A percentile compares a stretch with the other conserved stretches of the same genome.
These are phyloP conservation scores for Ceriops zippeliana DNA, from an alignment of 345 rosid species.

Conservation along the genomic window DNA sequence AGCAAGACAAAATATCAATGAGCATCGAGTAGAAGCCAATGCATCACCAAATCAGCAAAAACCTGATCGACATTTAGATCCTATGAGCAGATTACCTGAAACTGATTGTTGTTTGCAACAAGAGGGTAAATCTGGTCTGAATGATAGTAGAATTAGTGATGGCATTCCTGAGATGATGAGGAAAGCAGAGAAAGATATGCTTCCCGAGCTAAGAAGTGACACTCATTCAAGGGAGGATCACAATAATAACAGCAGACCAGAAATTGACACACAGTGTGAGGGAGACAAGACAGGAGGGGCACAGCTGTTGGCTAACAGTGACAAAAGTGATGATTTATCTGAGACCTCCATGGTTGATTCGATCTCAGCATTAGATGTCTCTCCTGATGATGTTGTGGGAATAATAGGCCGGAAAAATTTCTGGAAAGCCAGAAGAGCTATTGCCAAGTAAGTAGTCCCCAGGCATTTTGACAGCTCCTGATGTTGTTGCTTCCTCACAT, in stretches of 20 bases:
- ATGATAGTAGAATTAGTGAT: slow-evolving; percentile 14
- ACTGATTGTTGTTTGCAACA: slow-evolving; percentile 33
- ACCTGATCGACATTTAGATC: slow-evolving; percentile 20
- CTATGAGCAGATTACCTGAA: slow-evolving; percentile 28
- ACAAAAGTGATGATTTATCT: slow-evolving; percentile 48
- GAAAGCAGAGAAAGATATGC: slow-evolving; percentile 30
- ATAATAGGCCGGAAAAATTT: slow-evolving; percentile 81
- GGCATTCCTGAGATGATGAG: slow-evolving; percentile 22
- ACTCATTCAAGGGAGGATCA: slow-evolving; percentile 29
- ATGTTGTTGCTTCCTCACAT: neutral
- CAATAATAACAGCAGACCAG: slow-evolving; percentile 33
- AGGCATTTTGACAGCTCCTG: slow-evolving; percentile 1
- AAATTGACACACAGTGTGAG: slow-evolving; percentile 24
- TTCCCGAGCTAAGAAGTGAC: slow-evolving; percentile 23
- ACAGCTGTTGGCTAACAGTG: slow-evolving; percentile 37
- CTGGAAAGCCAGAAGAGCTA: slow-evolving; percentile 88
- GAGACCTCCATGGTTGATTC: slow-evolving; percentile 74
- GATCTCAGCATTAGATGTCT: slow-evolving; percentile 44
- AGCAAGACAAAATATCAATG: slow-evolving; percentile 20
- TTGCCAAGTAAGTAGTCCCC: slow-evolving; percentile 65
- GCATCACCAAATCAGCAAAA: slow-evolving; percentile 24
- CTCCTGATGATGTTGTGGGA: slow-evolving; percentile 89
- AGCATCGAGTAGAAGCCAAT: slow-evolving; percentile 14
- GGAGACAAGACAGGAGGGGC: slow-evolving; percentile 31
- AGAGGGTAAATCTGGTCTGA: slow-evolving; percentile 25